phyloP scores from a whole-genome alignment of 2,329 filamentous ascomycete genomes.

The Neofusicoccum sp. region DNA sequence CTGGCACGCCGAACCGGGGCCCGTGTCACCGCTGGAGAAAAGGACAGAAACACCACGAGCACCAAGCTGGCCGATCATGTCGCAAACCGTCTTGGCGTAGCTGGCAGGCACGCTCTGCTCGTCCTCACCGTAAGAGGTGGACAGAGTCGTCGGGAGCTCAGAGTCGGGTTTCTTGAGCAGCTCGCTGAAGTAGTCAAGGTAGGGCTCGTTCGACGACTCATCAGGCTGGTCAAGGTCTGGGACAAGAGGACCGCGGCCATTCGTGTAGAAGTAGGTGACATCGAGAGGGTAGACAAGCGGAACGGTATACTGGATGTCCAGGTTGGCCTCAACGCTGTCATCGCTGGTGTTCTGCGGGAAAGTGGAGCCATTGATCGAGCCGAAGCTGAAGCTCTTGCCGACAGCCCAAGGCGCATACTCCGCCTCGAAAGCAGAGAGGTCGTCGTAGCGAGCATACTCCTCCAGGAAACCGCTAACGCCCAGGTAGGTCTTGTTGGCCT shows the following conservation, averaged over 20 bases:
- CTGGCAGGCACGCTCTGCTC: conserved; percentile 39
- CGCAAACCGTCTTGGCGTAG: conserved; percentile 39
- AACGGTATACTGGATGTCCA: conserved; percentile 51
- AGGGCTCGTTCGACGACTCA: conserved; percentile 46
- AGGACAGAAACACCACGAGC: conserved; percentile 41
- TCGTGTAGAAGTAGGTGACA: conserved; percentile 49
- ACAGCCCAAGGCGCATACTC: conserved; percentile 40
- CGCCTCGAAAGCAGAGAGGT: conserved; percentile 42
- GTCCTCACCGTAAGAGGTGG: conserved; percentile 42
- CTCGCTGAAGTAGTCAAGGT: conserved; percentile 40
- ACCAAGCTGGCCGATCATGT: conserved; percentile 41
- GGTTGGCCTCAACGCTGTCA: conserved; percentile 49
- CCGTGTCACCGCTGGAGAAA: conserved; percentile 41
- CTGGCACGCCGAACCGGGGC: conserved; percentile 43
- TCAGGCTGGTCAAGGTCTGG: conserved; percentile 49
- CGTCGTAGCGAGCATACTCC: conserved; percentile 49
- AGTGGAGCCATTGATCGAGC: conserved; percentile 40
- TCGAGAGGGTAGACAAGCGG: conserved; percentile 45
- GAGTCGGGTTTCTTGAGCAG: conserved; percentile 32
- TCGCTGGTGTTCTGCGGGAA: conserved; percentile 35
- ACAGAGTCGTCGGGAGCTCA: conserved; percentile 37
- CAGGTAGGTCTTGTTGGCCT: conserved; percentile 34
- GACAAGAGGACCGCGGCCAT: conserved; percentile 46
- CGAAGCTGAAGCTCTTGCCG: conserved; percentile 46
- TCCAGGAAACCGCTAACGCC: conserved; percentile 50